Base-by-base conservation (phyloP, 2,329 filamentous ascomycete genomes). In the Apiospora pterosperma region DNA sequence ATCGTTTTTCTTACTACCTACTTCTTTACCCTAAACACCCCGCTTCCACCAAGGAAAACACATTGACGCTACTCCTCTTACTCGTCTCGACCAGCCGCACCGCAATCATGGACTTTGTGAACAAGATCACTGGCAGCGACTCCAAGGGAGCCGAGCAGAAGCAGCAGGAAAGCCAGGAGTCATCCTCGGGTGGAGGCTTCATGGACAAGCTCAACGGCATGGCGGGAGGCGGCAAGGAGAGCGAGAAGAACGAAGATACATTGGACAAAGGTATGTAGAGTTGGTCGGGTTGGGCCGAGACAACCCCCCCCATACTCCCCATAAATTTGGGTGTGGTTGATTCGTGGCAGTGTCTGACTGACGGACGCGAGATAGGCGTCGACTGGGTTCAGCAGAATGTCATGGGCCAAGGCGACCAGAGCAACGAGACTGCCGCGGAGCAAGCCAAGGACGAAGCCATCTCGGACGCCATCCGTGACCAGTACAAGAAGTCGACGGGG, bases 381-480 rank as follows among this genome's bases (percentile, higher is more conserved):
- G 92, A 96, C 77, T 87, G 85, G 68, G 85, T 93, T 28, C 92
- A 96, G 78, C 87, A 96, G 78, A 87, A 92, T 68, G 79, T 93
- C 75, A 74, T 96, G 19, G 88, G 88, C 41, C 81, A 88, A 69
- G 92, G 92, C 21, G 74, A 85, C 59, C 92, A 96, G 80, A 81
- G 85, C 79, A 92, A 92, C 75, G 90, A 90, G 77, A 82, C 77
- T 61, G 92, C 92, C 5, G 74, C 88, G 23, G 92, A 96, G 79
- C 92, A 96, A 79, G 90, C 90, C 71, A 94, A 95, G 81, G 92
- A 96, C 75, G 90, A 92, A 77, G 82, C 90, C 75, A 92, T 94
- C 70, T 88, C 86, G 34, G 90, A 93, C 75, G 89, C 85, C 76
- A 87, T 95, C 70, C 86, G 92, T 41, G 78, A 77, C 48, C 81